These are phyloP conservation scores for Poteriospumella lacustris DNA, from an alignment of 108 stramenopile species.

Conservation along the genomic window DNA sequence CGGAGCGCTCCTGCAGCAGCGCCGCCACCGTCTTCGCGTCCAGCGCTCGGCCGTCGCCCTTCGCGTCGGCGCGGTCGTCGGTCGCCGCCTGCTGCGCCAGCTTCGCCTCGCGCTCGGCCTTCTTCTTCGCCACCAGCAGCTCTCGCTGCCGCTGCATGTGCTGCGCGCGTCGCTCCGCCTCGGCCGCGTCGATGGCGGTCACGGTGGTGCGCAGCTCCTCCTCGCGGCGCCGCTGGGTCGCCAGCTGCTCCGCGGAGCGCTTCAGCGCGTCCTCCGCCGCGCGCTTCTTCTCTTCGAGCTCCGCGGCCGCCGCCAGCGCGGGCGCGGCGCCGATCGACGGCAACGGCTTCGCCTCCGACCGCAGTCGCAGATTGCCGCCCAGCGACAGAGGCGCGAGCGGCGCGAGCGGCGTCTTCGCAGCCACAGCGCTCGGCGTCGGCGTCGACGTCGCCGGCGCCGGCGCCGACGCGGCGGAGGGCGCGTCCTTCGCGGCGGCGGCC, in stretches of 20 bases:
- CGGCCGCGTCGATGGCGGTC: background rate
- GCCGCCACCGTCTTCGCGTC: too few species aligned
- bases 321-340: background rate
- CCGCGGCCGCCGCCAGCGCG: background rate
- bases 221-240: slow-evolving; percentile 4
- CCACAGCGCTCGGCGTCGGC: background rate
- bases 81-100: background rate
- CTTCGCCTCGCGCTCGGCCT: slow-evolving; percentile 28
- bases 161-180: slow-evolving; percentile 5
- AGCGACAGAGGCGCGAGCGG: background rate
- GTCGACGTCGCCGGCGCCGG: background rate
- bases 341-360: too few species aligned
- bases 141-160: slow-evolving; percentile 32
- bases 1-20: background rate
- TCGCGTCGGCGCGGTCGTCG: background rate
- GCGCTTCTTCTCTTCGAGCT: slow-evolving; percentile 1
- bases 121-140: slow-evolving; percentile 37
- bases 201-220: slow-evolving; percentile 18
- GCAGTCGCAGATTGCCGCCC: background rate
- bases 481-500: background rate
- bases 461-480: background rate
- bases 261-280: slow-evolving; percentile 33
- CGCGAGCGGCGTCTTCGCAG: background rate
- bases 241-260: slow-evolving; percentile 17
- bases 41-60: background rate